These are phyloP conservation scores for Citrullus mucosospermus DNA, from an alignment of 306 rosid genomes.

Conservation along the genomic window DNA sequence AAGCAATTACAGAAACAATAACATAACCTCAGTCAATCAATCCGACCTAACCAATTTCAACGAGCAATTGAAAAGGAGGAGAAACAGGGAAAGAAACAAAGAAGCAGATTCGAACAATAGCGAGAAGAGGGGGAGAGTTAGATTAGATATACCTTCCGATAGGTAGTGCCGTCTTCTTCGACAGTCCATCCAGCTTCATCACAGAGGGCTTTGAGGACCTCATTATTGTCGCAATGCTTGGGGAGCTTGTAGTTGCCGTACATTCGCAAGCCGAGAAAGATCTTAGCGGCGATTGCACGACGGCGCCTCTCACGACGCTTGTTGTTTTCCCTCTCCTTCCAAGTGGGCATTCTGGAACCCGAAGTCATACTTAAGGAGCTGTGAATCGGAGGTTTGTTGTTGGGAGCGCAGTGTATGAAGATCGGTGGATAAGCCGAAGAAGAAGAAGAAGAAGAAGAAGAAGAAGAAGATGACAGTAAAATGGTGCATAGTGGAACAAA, in stretches of 20 bases:
- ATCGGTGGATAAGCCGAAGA: neutral
- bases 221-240: conserved; percentile 61
- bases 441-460: neutral
- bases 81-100: too few relatives aligned
- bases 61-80: neutral
- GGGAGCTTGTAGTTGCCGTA: conserved; percentile 56
- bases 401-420: neutral
- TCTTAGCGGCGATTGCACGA: conserved; percentile 60
- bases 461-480: neutral
- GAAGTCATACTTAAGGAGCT: conserved; percentile 25
- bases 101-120: too few relatives aligned
- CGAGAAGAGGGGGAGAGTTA: neutral
- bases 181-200: conserved; percentile 58
- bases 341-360: conserved; percentile 57
- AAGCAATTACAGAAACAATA: neutral
- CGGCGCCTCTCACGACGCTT: conserved; percentile 48
- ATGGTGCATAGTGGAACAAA: neutral
- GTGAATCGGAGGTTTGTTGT: neutral
- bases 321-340: conserved; percentile 62
- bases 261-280: conserved; percentile 42
- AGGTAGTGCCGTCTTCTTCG: conserved; percentile 56
- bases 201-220: conserved; percentile 58
- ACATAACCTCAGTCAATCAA: neutral
- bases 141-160: conserved; percentile 31
- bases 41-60: neutral